These are phyloP conservation scores for Podaxis pistillaris DNA, from an alignment of 768 basidiomycete species.

Conservation along the genomic window DNA sequence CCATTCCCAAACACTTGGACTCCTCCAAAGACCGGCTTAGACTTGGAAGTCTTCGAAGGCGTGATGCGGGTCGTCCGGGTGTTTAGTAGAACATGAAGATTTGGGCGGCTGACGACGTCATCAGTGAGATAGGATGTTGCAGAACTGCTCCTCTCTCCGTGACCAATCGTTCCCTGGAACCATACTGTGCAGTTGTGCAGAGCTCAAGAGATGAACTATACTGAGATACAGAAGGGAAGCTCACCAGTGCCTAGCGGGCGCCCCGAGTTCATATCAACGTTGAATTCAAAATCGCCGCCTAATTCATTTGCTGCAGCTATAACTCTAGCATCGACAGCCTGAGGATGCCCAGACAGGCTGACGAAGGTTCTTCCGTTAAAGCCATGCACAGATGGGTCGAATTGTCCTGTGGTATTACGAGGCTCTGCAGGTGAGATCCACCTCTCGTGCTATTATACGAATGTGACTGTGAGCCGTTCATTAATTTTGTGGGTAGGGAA, in stretches of 20 bases:
- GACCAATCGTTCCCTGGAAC: constrained; percentile 24
- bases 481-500: not conserved
- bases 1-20: not conserved
- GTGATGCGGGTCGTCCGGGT: not conserved
- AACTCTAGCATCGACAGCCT: constrained; percentile 29
- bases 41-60: not conserved
- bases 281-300: constrained; percentile 23
- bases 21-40: not conserved
- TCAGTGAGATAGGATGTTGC: constrained; percentile 28
- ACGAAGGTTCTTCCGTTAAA: constrained; percentile 29
- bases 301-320: constrained; percentile 30
- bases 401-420: constrained; percentile 36
- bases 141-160: constrained; percentile 29
- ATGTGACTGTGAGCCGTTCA: not conserved
- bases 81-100: not conserved
- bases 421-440: constrained; percentile 33
- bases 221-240: not conserved
- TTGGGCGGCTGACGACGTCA: constrained; percentile 20
- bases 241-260: constrained; percentile 30
- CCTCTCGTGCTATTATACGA: constrained; percentile 32
- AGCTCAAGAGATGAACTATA: not conserved
- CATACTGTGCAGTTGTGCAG: constrained; percentile 12
- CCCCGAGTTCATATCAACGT: constrained; percentile 29
- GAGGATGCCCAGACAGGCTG: constrained; percentile 29
- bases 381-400: constrained; percentile 35